Evolutionary conservation across 148 eudicot genomes (phyloP).

Genomic region (Rhododendron ovatum): DNA sequence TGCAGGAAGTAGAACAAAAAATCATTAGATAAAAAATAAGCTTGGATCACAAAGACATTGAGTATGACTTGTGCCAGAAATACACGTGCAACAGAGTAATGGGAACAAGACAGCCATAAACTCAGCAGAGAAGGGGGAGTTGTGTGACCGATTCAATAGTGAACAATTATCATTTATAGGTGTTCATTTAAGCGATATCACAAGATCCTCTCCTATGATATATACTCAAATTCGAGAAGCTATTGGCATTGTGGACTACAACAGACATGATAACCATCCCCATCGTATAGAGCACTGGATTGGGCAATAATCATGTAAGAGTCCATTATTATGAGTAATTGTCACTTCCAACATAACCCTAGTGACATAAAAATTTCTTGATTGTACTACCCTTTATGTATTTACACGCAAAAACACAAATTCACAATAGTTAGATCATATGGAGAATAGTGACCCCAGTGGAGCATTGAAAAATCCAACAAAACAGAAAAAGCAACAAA

Average conservation of each 20-base stretch:
- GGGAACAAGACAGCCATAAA: neutral
- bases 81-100: neutral
- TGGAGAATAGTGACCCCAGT: neutral
- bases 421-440: neutral
- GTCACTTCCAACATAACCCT: neutral
- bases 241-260: neutral
- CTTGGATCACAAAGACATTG: neutral
- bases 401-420: neutral
- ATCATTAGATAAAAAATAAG: neutral
- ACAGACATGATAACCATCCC: neutral
- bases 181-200: neutral
- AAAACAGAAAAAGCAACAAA: neutral
- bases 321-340: neutral
- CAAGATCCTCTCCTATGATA: neutral
- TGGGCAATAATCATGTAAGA: neutral
- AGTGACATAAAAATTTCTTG: neutral
- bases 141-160: neutral
- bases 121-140: neutral
- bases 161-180: neutral
- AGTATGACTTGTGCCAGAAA: neutral
- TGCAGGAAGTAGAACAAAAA: neutral
- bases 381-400: neutral
- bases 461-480: neutral
- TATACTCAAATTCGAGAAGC: neutral
- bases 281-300: neutral